Base-by-base conservation (phyloP, 139 green algal genomes). In the Bryopsis sp. region DNA sequence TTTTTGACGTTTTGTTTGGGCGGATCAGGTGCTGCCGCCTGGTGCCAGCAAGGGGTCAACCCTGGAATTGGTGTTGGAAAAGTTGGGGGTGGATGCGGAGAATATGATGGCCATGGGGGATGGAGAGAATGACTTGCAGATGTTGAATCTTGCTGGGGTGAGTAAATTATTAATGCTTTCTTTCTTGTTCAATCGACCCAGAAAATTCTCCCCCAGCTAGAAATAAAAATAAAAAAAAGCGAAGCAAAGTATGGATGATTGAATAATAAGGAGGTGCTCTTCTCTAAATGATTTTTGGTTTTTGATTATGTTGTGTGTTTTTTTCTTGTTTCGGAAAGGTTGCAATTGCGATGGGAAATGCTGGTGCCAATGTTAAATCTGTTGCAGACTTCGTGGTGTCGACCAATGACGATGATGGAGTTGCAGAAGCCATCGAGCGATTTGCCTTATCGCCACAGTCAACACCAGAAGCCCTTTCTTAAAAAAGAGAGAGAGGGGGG, bases 101-200 rank as follows among this genome's bases (percentile, higher is more conserved):
- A 32, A 79, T 19, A 58, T 85, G 38, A 88, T 97, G 80, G 88
- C 86, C 0, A 48, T 96, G n/a, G 90, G 90, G 0, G 90, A 96
- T 48, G 91, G 72, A 3, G 87, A 96, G 69, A 96, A 96, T 72
- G 89, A 95, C 74, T 38, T 90, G 2, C 86, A 97, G 70, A 95
- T 97, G 85, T 74, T 97, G 47, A 43, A 85, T 64, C 39, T 94
- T 47, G 88, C 75, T n/a, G 85, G 85, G 61, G 75, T 85, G 62
- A 68, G 79, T 54, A 29, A 22, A 7, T 39, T 29, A 36, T 36
- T n/a, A n/a, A n/a, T n/a, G n/a, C n/a, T n/a, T n/a, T n/a, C n/a
- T n/a, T n/a, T n/a, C n/a, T n/a, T n/a, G n/a, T n/a, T n/a, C n/a
- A n/a, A n/a, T n/a, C n/a, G n/a, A n/a, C n/a, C n/a, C n/a, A n/a